Evolutionary conservation across 257 asterid genomes (phyloP), one percentile per base, ranked within the genome.

Genomic region (Catharanthus roseus): DNA sequence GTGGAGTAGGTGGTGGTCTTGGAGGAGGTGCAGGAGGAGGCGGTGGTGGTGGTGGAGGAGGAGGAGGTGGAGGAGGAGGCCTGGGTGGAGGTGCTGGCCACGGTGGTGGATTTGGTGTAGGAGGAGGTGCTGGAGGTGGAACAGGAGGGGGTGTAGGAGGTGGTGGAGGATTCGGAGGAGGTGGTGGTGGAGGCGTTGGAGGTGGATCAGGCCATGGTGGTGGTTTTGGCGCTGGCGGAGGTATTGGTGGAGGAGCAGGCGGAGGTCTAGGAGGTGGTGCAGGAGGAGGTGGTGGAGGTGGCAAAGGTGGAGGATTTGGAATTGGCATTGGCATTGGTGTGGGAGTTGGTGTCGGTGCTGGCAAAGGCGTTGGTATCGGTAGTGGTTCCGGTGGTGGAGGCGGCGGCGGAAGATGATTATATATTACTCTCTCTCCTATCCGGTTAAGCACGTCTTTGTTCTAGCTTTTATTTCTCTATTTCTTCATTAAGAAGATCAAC

Each of bases 51-150:
- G 62, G 74, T 41, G 79, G 79, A 6, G 76, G 61, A 9, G 78
- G 84, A 2, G 78, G 78, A 3, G 84, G 81, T 16, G 75, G 73
- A 2, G 83, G 83, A 10, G 81, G 81, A 0, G 81, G 84, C 1
- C 56, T 62, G 2, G 84, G 74, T 0, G 78, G 78, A 39, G 75
- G 80, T 18, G 68, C 60, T 18, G 81, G 84, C 0, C 78, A 76
- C 2, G 81, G 71, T 31, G 79, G 82, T 1, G 78, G 73, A 3
- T 53, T 45, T 10, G 66, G 66, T 0, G 66, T 26, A 0, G 81
- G 81, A 49, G 81, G 78, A 0, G 81, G 81, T 11, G 75, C 67
- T 4, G 78, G 78, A 6, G 72, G 77, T 6, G 77, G 81, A 16
- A 61, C 62, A 34, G 77, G 78, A 21, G 77, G 74, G 9, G 81